These are phyloP conservation scores for Sphaerulina musiva DNA, from an alignment of 2,329 filamentous ascomycete species.

Conservation along the genomic window DNA sequence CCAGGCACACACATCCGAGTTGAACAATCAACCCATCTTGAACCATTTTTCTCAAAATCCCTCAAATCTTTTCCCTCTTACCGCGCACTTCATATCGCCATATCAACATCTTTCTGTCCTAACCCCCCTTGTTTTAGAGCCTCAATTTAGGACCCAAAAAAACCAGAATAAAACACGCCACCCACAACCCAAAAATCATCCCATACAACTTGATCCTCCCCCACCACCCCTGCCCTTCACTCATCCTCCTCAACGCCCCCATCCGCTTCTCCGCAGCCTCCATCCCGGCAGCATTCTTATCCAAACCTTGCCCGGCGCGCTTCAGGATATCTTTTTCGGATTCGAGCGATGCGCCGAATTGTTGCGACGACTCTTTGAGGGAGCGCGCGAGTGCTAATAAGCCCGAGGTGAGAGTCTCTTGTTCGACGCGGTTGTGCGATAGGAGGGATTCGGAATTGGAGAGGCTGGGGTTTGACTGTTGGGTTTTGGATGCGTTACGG, in stretches of 20 bases:
- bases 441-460: conserved; percentile 59
- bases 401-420: conserved; percentile 73
- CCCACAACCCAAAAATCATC: conserved; percentile 74
- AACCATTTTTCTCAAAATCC: not conserved
- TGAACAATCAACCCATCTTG: not conserved
- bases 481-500: conserved; percentile 16
- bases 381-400: conserved; percentile 73
- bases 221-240: conserved; percentile 83
- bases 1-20: not conserved
- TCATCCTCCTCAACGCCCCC: conserved; percentile 70
- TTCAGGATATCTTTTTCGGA: conserved; percentile 66
- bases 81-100: not conserved
- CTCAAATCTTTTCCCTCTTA: not conserved
- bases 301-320: conserved; percentile 66
- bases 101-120: not conserved
- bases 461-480: conserved; percentile 15
- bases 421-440: conserved; percentile 69
- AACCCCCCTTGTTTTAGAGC: conserved; percentile 49
- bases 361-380: conserved; percentile 67
- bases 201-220: conserved; percentile 70
- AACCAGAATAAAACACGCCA: conserved; percentile 71
- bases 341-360: conserved; percentile 66
- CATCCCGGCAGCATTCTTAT: conserved; percentile 69
- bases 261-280: conserved; percentile 69
- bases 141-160: conserved; percentile 82